Base-by-base conservation (phyloP, 1,139 yeast genomes). In the Sugiyamaella pinicola region DNA sequence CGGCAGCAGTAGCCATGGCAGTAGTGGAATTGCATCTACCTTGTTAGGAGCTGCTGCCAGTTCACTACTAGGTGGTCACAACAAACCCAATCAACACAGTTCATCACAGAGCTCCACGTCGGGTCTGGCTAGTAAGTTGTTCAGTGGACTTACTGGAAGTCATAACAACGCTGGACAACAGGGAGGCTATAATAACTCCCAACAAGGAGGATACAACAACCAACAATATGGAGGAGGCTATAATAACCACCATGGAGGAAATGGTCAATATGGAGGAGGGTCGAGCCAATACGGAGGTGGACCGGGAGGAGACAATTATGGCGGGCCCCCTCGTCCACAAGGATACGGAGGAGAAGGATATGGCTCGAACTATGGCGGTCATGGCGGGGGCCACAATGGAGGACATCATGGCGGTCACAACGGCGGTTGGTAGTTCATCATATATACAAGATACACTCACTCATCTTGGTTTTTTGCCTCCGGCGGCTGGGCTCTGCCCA, bases 41-140 rank as follows among this genome's bases (percentile, higher is more conserved):
- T 22, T 47, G 9, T 15, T 39, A n/a, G 51, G 51, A 13, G 51
- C 46, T 15, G 46, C 51, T 15, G 51, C 45, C 12, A 31, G 38
- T 24, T 39, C 50, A 4, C 9, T 47, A 10, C 15, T 38, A 12
- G 50, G 50, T 3, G 17, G 38, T 28, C 31, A 35, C 19, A 22
- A 37, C 10, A 34, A 35, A 22, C 49, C 15, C 35, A 31, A 31
- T 7, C 15, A 31, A n/a, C 13, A 8, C 34, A 9, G 28, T 24
- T 24, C 34, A 29, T n/a, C 5, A 12, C 12, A 7, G 31, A 13
- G 35, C 3, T n/a, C 35, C 8, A 24, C 28, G 8, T 31, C 35
- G 10, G 17, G 15, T 8, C 15, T 31, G 2, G 35, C 35, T 8
- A 17, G 35, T 2, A n/a, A 31, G 8, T 13, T 31, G n/a, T n/a